Conservation (phyloP, 2,329 filamentous ascomycete genomes). For the Pseudogymnoascus sp. region DNA sequence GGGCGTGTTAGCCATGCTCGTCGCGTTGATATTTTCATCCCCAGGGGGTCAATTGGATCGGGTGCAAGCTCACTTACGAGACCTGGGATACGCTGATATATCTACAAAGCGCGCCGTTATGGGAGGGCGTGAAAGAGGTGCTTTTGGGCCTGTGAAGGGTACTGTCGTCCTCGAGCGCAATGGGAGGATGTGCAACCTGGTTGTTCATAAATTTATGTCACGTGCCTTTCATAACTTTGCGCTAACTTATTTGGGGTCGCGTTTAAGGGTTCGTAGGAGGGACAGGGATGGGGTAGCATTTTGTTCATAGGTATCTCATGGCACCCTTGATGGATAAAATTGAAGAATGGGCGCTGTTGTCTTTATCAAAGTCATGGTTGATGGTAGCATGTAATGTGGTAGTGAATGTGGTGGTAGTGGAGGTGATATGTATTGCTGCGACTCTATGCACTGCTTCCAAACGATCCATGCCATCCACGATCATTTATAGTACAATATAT, state of each 20-base stretch:
- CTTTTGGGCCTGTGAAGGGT: not conserved
- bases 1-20: not conserved
- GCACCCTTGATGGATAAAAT: not conserved
- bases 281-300: not conserved
- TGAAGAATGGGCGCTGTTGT: not conserved
- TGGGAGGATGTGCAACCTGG: not conserved
- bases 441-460: not conserved
- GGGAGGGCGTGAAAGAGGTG: not conserved
- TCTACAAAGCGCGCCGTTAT: not conserved
- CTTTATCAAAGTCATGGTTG: not conserved
- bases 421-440: conserved; percentile 4
- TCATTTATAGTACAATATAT: conserved; percentile 8
- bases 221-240: not conserved
- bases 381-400: not conserved
- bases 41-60: not conserved
- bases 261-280: not conserved
- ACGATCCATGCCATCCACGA: not conserved
- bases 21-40: conserved; percentile 1
- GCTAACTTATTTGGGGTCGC: not conserved
- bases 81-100: not conserved
- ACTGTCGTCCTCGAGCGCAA: not conserved
- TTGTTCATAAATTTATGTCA: not conserved
- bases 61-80: not conserved
- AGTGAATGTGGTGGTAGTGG: not conserved
- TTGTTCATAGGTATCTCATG: not conserved